Evolutionary conservation across 1,284 basidiomycete species (phyloP).

Genomic region (Cutaneotrichosporon spelunceum): DNA sequence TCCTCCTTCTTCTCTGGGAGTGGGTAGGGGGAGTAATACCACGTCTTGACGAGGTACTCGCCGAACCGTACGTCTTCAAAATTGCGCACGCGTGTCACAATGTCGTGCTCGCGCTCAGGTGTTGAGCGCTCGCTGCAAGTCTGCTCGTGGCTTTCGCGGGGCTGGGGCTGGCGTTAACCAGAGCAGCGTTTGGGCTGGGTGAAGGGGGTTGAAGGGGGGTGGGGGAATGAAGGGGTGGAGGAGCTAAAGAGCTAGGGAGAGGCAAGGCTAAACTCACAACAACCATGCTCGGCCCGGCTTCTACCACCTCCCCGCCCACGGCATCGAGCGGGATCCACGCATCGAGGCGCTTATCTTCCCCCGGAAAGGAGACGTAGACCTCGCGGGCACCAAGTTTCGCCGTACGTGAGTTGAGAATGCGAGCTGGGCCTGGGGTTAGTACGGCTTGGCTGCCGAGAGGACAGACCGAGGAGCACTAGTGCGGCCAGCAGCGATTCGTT

Average conservation of each 20-base stretch:
- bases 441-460: no score
- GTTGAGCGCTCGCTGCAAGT: conserved; percentile 23
- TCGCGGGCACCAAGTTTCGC: conserved; percentile 25
- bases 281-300: conserved; percentile 12
- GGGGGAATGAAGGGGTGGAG: no score
- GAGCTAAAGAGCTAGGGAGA: neutral
- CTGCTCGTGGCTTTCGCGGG: neutral
- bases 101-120: conserved; percentile 44
- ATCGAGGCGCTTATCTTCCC: conserved; percentile 67
- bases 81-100: conserved; percentile 46
- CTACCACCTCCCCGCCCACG: conserved; percentile 27
- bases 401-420: conserved; percentile 29
- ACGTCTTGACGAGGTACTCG: conserved; percentile 49
- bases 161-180: neutral
- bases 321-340: conserved; percentile 62
- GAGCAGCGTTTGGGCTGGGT: neutral
- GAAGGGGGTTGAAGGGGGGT: no score
- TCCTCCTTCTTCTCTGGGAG: conserved; percentile 51
- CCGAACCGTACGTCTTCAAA: conserved; percentile 51
- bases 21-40: conserved; percentile 83
- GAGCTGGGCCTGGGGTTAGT: conserved; percentile 30
- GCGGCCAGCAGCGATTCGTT: no score
- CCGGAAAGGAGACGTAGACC: conserved; percentile 42
- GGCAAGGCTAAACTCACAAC: neutral
- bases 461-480: no score